phyloP scores from a whole-genome alignment of 2,329 filamentous ascomycete genomes.

The Fusarium udum region DNA sequence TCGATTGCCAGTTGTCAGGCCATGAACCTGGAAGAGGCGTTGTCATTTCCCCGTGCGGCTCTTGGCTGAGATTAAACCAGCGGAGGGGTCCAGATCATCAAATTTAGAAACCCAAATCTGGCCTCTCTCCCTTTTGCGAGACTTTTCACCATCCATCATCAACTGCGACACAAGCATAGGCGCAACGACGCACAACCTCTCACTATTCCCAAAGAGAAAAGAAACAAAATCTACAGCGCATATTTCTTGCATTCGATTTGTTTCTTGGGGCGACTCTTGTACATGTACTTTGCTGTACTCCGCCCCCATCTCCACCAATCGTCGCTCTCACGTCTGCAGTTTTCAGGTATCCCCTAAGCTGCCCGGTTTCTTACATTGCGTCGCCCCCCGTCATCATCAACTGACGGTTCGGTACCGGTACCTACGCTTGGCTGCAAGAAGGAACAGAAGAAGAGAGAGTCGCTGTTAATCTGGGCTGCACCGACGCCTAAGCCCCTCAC shows the following conservation, averaged over 20 bases:
- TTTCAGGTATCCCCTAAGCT: constrained; percentile 19
- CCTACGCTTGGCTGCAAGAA: constrained; percentile 15
- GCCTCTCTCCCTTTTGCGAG: constrained; percentile 14
- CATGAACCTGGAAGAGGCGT: constrained; percentile 35
- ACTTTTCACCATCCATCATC: background rate
- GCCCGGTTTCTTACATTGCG: constrained; percentile 29
- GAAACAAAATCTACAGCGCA: background rate
- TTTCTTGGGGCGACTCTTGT: constrained; percentile 28
- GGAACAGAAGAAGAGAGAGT: background rate
- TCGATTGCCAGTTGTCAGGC: constrained; percentile 37
- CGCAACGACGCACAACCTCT: constrained; percentile 1
- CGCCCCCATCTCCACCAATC: constrained; percentile 35
- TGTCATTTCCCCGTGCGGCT: constrained; percentile 29
- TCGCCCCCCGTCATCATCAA: constrained; percentile 26
- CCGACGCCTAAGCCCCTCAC: constrained; percentile 40
- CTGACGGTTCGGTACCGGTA: constrained; percentile 1
- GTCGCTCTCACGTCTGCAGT: constrained; percentile 17
- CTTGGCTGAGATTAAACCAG: constrained; percentile 33
- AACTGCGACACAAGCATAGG: constrained; percentile 2
- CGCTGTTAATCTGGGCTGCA: constrained; percentile 15
- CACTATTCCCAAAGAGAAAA: constrained; percentile 5
- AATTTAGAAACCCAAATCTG: constrained; percentile 39
- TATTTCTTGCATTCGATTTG: constrained; percentile 31
- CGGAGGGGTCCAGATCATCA: constrained; percentile 16
- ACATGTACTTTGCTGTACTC: constrained; percentile 26